Percentiles rank a stretch among this genome's conserved stretches.
phyloP scores from a whole-genome alignment of 345 rosid species.

The Moricandia arvensis region DNA sequence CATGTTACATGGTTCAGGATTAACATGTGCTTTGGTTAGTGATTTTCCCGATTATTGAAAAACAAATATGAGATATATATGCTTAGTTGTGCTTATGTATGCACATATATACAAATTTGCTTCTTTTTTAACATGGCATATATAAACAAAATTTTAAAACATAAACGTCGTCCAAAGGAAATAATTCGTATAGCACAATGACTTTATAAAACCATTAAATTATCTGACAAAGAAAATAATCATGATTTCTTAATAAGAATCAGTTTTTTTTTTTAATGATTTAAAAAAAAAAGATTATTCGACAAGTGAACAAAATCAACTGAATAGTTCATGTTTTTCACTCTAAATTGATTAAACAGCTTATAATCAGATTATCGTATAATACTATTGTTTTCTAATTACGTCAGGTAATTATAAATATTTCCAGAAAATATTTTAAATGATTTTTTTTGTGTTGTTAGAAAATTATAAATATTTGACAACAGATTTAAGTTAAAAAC shows the following conservation, averaged over 20 bases:
- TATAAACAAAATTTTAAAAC: neutral
- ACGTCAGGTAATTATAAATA: neutral
- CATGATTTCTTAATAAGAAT: neutral
- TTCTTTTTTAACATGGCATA: neutral
- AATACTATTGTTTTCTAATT: neutral
- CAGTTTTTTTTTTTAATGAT: neutral
- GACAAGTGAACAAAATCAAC: neutral
- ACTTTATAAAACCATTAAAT: neutral
- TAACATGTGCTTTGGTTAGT: neutral
- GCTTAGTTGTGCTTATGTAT: neutral
- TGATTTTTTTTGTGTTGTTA: neutral
- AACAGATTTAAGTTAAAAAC: neutral
- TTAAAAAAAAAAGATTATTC: neutral
- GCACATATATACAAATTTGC: neutral
- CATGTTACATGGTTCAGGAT: neutral
- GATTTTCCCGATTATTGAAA: neutral
- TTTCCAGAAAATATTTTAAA: neutral
- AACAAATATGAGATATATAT: neutral
- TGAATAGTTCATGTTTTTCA: neutral
- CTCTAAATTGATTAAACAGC: neutral
- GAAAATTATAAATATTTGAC: no score
- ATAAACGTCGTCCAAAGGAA: neutral
- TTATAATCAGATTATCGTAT: neutral
- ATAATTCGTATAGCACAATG: neutral
- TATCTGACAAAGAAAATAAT: neutral